Evolutionary conservation across 495 filamentous ascomycete genomes (phyloP), one percentile per base, ranked within the genome.

Genomic region (Penicillium flavigenum): DNA sequence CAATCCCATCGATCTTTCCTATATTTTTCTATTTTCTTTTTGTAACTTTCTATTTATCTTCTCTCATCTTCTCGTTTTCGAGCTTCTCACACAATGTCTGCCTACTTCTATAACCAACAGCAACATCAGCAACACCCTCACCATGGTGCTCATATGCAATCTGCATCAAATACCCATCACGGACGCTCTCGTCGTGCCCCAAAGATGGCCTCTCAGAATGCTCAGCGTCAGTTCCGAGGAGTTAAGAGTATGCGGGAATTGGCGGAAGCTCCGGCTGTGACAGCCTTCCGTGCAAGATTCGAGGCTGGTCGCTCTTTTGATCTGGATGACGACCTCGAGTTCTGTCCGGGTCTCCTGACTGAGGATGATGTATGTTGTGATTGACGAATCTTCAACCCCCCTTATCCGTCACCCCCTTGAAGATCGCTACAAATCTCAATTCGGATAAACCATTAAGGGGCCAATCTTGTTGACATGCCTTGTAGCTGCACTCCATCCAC

Each of bases 261-360:
- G 52, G 88, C 87, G 63, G 92, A 96, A 66, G 80, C 86, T 46
- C 84, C 86, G 38, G 81, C 86, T 34, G 80, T 92, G 45, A 81
- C 81, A 46, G 84, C 86, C 58, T 96, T 91, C 75, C 88, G 92
- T 56, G 82, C 84, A 41, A 83, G 88, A 67, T 96, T 95, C 69
- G 92, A 98, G 72, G 89, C 92, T 62, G 90, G 88, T 44, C 86
- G 91, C 53, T 96, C 92, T 22, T 99, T 99, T 69, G 94, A 99
- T 63, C 79, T 99, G 63, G 93, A 97, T 63, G 94, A 98, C 69
- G 94, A 98, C 71, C 79, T 97, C 76, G 88, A 96, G 71, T 98
- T 98, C 75, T 97, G 94, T 70, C 94, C 94, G 4, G 85, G 87
- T 63, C 82, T 98, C 61, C 80, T 97, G 78, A 96, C 92, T 24